Conservation (phyloP, 768 basidiomycete genomes). For the button mushroom (Agaricus bisporus) region DNA sequence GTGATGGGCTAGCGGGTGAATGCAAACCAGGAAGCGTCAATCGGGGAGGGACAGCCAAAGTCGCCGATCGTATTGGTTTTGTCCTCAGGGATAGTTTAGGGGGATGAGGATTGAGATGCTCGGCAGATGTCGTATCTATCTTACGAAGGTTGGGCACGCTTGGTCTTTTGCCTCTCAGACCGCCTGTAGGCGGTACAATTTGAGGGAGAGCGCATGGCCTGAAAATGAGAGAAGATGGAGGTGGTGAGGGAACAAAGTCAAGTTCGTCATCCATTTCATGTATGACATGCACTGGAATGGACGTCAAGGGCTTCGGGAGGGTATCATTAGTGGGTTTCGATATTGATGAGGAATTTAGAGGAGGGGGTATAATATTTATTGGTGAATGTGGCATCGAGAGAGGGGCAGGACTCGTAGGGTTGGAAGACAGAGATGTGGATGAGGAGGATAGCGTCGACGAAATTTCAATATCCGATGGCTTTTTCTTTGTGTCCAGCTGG, state of each 20-base stretch:
- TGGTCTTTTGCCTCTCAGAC: slow-evolving; percentile 23
- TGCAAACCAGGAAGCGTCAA: slow-evolving; percentile 25
- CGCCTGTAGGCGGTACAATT: slow-evolving; percentile 39
- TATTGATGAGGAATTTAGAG: slow-evolving; percentile 21
- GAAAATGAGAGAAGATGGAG: slow-evolving; percentile 59
- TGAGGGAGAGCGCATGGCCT: slow-evolving; percentile 17
- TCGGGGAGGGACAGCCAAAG: slow-evolving; percentile 47
- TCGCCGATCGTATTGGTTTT: slow-evolving; percentile 51
- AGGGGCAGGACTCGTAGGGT: not conserved
- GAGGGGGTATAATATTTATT: slow-evolving; percentile 50
- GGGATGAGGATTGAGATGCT: slow-evolving; percentile 37
- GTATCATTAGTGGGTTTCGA: slow-evolving; percentile 11
- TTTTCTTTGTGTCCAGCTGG: slow-evolving; percentile 60
- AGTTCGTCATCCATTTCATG: slow-evolving; percentile 18
- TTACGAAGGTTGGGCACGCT: slow-evolving; percentile 57
- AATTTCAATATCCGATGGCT: slow-evolving; percentile 55
- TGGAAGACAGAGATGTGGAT: slow-evolving; percentile 19
- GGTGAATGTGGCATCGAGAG: slow-evolving; percentile 39
- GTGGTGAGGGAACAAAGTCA: slow-evolving; percentile 55
- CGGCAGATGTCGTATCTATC: slow-evolving; percentile 56
- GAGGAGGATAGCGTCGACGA: slow-evolving; percentile 28
- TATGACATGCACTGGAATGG: slow-evolving; percentile 8
- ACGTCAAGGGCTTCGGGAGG: not conserved
- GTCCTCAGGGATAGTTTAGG: slow-evolving; percentile 61
- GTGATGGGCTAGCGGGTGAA: slow-evolving; percentile 47